phyloP scores from a whole-genome alignment of 2,329 filamentous ascomycete species.

The Ilyonectria destructans region DNA sequence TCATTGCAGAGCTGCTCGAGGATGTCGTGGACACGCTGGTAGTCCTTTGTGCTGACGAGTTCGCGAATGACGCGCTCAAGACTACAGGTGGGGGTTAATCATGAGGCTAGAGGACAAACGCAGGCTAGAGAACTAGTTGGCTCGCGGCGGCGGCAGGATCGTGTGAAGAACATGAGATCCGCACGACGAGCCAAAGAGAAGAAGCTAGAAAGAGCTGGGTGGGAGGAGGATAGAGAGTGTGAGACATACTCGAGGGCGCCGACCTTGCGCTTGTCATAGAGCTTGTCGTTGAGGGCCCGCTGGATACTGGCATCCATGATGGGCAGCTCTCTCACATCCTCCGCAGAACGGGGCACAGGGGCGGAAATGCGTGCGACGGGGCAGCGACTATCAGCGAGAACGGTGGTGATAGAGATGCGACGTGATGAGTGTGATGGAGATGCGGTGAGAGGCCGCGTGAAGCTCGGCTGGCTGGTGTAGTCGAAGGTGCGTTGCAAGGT shows the following conservation, averaged over 20 bases:
- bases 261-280: constrained; percentile 98
- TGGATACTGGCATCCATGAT: constrained; percentile 91
- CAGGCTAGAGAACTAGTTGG: constrained; percentile 8
- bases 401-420: neutral
- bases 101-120: constrained; percentile 12
- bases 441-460: neutral
- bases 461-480: neutral
- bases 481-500: constrained; percentile 4
- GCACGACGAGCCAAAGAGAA: constrained; percentile 10
- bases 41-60: constrained; percentile 82
- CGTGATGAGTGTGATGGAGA: constrained; percentile 7
- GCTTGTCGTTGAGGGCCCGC: constrained; percentile 95
- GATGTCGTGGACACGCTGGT: constrained; percentile 86
- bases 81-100: constrained; percentile 62
- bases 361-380: constrained; percentile 9
- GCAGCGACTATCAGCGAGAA: neutral
- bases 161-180: constrained; percentile 5
- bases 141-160: constrained; percentile 2
- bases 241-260: constrained; percentile 91
- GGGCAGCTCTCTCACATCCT: constrained; percentile 45
- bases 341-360: constrained; percentile 36
- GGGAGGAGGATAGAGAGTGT: constrained; percentile 14
- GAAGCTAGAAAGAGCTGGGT: neutral
- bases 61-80: constrained; percentile 94
- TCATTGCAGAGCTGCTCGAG: constrained; percentile 98